Base-by-base conservation (phyloP, 768 basidiomycete species). In the Auriscalpium microsporum region DNA sequence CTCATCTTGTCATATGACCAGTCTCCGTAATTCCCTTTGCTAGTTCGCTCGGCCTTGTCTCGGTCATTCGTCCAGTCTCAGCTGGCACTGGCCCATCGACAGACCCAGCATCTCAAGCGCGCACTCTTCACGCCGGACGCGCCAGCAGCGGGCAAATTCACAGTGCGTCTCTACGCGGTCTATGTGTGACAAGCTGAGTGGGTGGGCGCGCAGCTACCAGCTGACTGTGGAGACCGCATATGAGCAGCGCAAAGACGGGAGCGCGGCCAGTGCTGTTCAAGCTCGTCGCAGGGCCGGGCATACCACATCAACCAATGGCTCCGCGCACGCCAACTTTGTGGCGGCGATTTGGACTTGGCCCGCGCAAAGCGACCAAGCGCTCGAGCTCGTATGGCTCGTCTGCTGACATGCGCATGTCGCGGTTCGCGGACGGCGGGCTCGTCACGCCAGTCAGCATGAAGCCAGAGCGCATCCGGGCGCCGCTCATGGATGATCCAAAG, bases 271-370 rank as follows among this genome's bases (percentile, higher is more conserved):
- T 88, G 3, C 70, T 87, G 55, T 99, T 98, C 76, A 88, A 81
- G 60, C 80, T 98, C n/a, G 90, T 98, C 11, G 95, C 95, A 0
- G 96, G 95, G 0, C 93, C 94, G 10, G 96, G 96, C 0, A 87
- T n/a, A n/a, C n/a, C n/a, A n/a, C n/a, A n/a, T n/a, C n/a, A n/a
- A n/a, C n/a, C n/a, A n/a, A n/a, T n/a, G n/a, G n/a, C n/a, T n/a
- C n/a, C n/a, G n/a, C n/a, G n/a, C n/a, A n/a, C n/a, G n/a, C n/a
- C n/a, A n/a, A n/a, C n/a, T n/a, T n/a, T n/a, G n/a, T n/a, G n/a
- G n/a, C n/a, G n/a, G n/a, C n/a, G n/a, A n/a, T n/a, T n/a, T n/a
- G n/a, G n/a, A n/a, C n/a, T n/a, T n/a, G n/a, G n/a, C n/a, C n/a
- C n/a, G n/a, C n/a, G n/a, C n/a, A n/a, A n/a, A n/a, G n/a, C n/a